phyloP scores from a whole-genome alignment of 2,329 filamentous ascomycete species.

The Penicillium sp. region DNA sequence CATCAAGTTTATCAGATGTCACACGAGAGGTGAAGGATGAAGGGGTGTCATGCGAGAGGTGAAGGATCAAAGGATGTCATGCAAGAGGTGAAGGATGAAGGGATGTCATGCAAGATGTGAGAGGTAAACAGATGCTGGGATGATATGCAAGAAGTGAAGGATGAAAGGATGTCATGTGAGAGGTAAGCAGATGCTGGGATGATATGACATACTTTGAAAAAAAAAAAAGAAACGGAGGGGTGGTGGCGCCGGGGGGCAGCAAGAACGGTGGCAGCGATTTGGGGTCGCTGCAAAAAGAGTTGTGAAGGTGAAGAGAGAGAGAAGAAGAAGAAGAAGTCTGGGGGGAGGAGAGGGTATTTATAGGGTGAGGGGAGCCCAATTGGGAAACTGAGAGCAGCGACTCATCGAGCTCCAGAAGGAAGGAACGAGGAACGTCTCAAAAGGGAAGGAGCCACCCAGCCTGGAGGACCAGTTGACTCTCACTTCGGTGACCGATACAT shows the following conservation, averaged over 20 bases:
- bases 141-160: too few species aligned
- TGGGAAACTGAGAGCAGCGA: too few species aligned
- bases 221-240: neutral
- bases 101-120: too few species aligned
- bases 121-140: too few species aligned
- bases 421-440: too few species aligned
- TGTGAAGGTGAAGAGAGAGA: constrained; percentile 1
- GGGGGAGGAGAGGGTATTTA: neutral
- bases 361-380: neutral
- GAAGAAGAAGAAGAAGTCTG: constrained; percentile 3
- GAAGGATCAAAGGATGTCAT: too few species aligned
- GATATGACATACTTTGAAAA: neutral
- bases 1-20: neutral
- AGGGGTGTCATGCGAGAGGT: too few species aligned
- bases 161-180: too few species aligned
- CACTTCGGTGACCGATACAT: too few species aligned
- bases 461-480: too few species aligned
- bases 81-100: too few species aligned
- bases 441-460: too few species aligned
- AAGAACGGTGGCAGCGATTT: neutral
- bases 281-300: neutral
- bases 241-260: neutral
- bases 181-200: neutral
- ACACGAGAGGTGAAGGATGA: neutral
- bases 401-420: neutral